Base-by-base conservation (phyloP, 2,329 filamentous ascomycete genomes). In the Coleophoma cylindrospora region DNA sequence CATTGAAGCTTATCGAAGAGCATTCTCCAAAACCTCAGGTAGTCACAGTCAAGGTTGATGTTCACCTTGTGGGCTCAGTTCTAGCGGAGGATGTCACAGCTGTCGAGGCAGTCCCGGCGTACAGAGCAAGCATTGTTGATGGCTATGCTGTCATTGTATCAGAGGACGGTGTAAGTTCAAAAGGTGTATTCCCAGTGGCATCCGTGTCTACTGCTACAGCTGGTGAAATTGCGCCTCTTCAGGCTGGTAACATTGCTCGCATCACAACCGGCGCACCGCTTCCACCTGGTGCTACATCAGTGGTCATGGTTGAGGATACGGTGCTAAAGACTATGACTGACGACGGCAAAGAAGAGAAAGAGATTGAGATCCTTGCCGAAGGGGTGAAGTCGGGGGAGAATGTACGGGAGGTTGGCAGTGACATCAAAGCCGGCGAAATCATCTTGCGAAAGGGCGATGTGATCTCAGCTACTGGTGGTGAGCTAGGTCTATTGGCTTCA, bases 261-360 rank as follows among this genome's bases (percentile, higher is more conserved):
- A 96, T 99, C 59, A 99, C 94, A 0, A 99, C 94, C 0, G 94
- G 94, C 0, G 94, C 94, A 6, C 92, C 94, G 11, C 72, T 99
- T 1, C 94, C 94, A 1, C 84, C 84, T 0, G 90, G 91, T 1
- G 90, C 94, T 2, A 95, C 89, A 22, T 86, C 92, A 0, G 91
- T 99, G 5, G 86, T 96, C 43, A 97, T 95, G 90, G 94, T 99
- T 0, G 94, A 99, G 70, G 94, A 96, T 63, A 99, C 94, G 0
- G 70, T 84, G 1, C 74, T 99, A 4, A 82, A 80, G 53, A 84
- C 80, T 2, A 83, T 81, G 68, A 94, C 90, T 0, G 84, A 87
- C 0, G 89, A 95, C 58, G 88, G 84, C 0, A 77, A 76, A 46
- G 94, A 99, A 69, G 94, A 99, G 67, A 85, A 84, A 45, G 87